Base-by-base conservation (phyloP, 1,284 basidiomycete species). In the Heterobasidion irregulare region DNA sequence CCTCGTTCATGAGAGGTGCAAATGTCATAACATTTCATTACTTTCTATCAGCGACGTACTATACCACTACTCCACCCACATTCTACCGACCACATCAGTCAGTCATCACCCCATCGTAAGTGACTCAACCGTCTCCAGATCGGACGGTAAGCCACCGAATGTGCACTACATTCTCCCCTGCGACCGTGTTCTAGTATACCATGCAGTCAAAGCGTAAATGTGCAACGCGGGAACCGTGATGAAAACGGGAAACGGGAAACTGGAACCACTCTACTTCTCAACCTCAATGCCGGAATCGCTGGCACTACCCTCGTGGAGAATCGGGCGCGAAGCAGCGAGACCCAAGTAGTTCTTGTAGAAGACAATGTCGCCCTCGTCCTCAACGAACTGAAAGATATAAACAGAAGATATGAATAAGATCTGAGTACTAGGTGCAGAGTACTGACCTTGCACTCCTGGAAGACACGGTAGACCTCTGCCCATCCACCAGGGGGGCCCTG, bases 301-400 rank as follows among this genome's bases (percentile, higher is more conserved):
- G 49, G 83, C 82, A 52, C 75, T 73, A 58, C 70, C 74, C 57
- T 88, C 86, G 50, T 75, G 71, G 63, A 83, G 81, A 59, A 80
- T 75, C 16, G 89, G 84, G 60, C 81, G 79, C 64, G 82, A 77
- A 60, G 82, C 71, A 52, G 92, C 89, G 56, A 95, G 72, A 60
- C 94, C 94, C 43, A 75, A 62, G 4, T 86, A 80, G 65, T 98
- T 91, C 78, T 94, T 94, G 83, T 86, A 98, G 77, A 98, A 97
- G 56, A 94, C 69, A 59, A 97, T 82, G 65, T 93, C 84, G 55
- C 92, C 93, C 64, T 92, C 88, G 66, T 97, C 93, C 72, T 98
- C 94, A 53, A 97, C 88, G 70, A 93, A 96, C 84, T 53, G 33
- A 43, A 9, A 45, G 6, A 34, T 16, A 33, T 43, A 3, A 44